Evolutionary conservation across 306 rosid species (phyloP).

Genomic region (Mucuna pruriens): DNA sequence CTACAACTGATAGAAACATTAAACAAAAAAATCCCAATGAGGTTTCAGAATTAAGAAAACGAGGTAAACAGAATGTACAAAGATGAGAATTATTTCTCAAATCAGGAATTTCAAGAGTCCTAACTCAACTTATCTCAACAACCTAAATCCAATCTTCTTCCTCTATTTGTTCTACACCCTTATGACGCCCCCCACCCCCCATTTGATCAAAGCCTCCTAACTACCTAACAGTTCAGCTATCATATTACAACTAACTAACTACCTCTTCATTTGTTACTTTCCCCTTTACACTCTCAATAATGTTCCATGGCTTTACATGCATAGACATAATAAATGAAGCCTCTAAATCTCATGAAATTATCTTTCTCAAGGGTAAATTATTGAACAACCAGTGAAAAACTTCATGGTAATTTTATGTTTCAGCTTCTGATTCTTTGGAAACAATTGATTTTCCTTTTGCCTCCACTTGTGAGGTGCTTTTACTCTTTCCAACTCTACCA

Average conservation of each 20-base stretch:
- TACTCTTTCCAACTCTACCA: conserved; percentile 56
- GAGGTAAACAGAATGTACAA: conserved; percentile 5
- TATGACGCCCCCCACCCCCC: background rate
- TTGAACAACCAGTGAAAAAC: background rate
- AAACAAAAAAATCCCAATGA: background rate
- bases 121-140: conserved; percentile 8
- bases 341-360: conserved; percentile 10
- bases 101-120: background rate
- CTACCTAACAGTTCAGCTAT: background rate
- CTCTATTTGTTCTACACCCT: background rate
- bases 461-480: conserved; percentile 47
- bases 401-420: conserved; percentile 24
- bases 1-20: conserved; percentile 3
- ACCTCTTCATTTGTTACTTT: conserved; percentile 4
- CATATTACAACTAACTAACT: conserved; percentile 1
- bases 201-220: conserved; percentile 24
- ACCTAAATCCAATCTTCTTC: background rate
- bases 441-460: conserved; percentile 50
- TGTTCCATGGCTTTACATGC: background rate
- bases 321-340: background rate
- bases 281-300: background rate
- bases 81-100: conserved; percentile 13
- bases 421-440: conserved; percentile 37
- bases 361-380: background rate
- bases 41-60: background rate